These are phyloP conservation scores for Chrysoporthe austroafricana DNA, from an alignment of 2,329 filamentous ascomycete species.

Conservation along the genomic window DNA sequence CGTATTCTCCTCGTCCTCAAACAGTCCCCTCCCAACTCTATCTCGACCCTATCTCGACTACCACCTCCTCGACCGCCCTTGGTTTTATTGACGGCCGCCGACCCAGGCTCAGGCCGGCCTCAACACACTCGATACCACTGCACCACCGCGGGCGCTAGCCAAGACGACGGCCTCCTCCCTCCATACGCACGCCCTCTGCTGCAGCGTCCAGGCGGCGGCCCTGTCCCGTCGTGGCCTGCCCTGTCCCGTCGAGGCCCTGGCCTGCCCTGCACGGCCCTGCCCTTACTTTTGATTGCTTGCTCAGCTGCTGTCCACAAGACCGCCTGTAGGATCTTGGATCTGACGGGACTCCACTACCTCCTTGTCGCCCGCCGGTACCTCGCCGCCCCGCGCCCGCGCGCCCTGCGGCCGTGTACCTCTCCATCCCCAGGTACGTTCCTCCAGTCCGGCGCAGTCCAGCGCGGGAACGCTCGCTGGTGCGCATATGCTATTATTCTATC, in stretches of 20 bases:
- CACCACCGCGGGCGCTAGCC: not conserved
- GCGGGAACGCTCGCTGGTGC: not conserved
- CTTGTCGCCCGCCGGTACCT: conserved; percentile 12
- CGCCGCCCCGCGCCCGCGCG: not conserved
- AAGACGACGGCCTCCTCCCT: not conserved
- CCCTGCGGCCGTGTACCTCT: conserved; percentile 14
- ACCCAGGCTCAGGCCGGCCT: not conserved
- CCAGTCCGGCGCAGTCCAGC: not conserved
- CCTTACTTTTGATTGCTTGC: conserved; percentile 15
- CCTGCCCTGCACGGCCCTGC: not conserved
- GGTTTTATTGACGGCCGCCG: not conserved
- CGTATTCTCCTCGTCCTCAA: not conserved
- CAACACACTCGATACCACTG: not conserved
- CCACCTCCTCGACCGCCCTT: not conserved
- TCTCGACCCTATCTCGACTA: conserved; percentile 6
- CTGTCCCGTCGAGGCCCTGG: too few species aligned
- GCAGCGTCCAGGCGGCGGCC: not conserved
- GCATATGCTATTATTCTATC: not conserved
- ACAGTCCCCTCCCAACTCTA: not conserved
- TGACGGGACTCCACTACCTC: conserved; percentile 8
- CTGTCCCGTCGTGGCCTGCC: too few species aligned
- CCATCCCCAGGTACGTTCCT: not conserved
- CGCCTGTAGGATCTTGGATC: conserved; percentile 14
- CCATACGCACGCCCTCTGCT: not conserved
- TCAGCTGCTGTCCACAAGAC: conserved; percentile 19